Evolutionary conservation across 1,284 basidiomycete genomes (phyloP).

Genomic region (Takashimella tepidaria): DNA sequence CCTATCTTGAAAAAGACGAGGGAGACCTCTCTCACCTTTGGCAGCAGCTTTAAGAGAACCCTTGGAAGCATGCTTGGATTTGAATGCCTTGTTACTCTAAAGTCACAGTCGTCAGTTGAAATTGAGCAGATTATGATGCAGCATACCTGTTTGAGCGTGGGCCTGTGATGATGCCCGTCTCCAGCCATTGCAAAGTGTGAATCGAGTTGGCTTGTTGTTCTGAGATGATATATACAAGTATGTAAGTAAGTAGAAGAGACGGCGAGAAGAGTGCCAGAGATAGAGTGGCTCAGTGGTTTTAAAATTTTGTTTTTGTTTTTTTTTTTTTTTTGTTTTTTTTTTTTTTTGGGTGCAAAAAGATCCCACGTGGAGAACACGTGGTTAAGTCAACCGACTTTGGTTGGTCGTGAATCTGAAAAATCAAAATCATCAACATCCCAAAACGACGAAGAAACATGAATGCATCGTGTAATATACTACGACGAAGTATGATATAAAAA

Average conservation of each 20-base stretch:
- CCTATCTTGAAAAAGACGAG: not conserved
- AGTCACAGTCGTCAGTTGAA: not conserved
- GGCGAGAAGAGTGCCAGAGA: too few species aligned
- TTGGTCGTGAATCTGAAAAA: too few species aligned
- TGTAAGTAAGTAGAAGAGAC: not conserved
- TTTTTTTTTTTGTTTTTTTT: not conserved
- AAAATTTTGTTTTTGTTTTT: not conserved
- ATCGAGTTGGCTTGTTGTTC: too few species aligned
- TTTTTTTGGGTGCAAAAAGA: too few species aligned
- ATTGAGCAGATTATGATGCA: conserved; percentile 17
- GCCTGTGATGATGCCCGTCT: conserved; percentile 59
- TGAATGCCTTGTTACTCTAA: conserved; percentile 85
- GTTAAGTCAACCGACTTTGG: too few species aligned
- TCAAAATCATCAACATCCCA: too few species aligned
- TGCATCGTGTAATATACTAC: too few species aligned
- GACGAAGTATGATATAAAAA: too few species aligned
- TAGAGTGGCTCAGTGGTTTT: too few species aligned
- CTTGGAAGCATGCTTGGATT: conserved; percentile 82
- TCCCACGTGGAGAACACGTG: too few species aligned
- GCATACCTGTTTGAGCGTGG: conserved; percentile 83
- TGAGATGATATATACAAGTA: not conserved
- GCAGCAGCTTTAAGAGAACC: conserved; percentile 68
- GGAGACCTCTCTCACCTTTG: conserved; percentile 59
- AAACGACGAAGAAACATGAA: too few species aligned
- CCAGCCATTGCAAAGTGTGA: conserved; percentile 18